Evolutionary conservation across 495 filamentous ascomycete genomes (phyloP), one percentile per base, ranked within the genome.

Genomic region (Podospora tetraspora): DNA sequence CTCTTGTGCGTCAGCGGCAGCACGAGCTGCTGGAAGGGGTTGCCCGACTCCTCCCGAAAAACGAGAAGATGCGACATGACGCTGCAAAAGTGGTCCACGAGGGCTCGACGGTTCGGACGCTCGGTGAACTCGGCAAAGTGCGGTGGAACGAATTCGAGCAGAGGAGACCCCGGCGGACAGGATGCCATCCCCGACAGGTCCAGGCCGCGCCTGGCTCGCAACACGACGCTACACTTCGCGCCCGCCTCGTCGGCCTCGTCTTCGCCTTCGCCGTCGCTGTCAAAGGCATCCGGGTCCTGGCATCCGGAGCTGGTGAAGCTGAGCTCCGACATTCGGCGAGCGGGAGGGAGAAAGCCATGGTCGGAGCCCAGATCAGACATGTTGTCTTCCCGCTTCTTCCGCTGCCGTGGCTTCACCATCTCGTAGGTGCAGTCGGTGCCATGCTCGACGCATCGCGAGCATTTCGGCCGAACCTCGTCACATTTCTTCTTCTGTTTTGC

Each of bases 11-110:
- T 85, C 66, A 89, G 77, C 21, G 87, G 87, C 10, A 89, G 75
- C 10, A 89, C 83, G 60, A 88, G 73, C 70, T 88, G 86, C 64
- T 87, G 83, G 71, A 89, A 88, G 0, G 87, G 86, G 64, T 89
- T 89, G 57, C 85, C 86, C 1, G 82, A 81, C 67, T 88, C 86
- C 67, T 89, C 87, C 57, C 86, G 83, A 66, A 89, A 86, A 8
- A 88, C 87, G 34, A 89, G 87, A 34, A 87, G 77, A 74, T 88
- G 86, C 10, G 85, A 87, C 56, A 88, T 69, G 25, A 88, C 84
- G 68, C 86, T 87, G 78, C 86, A 87, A 71, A 88, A 88, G 74
- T 89, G 86, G 71, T 88, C 84, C 25, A 89, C 78, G 29, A 88
- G 75, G 23, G 79, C 83, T 56, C 87, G 79, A 32, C 85, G 82